Conservation (phyloP, 2,329 filamentous ascomycete genomes). For the Fusarium redolens region DNA sequence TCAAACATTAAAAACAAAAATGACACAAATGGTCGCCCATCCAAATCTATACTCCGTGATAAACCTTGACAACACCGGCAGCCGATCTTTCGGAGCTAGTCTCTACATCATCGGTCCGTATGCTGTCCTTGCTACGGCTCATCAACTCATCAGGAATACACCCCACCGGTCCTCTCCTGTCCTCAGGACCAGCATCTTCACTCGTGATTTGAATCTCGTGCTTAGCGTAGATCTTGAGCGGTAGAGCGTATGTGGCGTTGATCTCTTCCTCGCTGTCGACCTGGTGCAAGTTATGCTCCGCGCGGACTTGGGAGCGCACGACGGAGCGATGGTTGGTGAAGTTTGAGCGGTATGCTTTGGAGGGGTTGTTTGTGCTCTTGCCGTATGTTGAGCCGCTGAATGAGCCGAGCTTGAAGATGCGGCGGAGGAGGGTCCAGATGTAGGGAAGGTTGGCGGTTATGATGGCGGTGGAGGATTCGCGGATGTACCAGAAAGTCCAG, state of each 20-base stretch:
- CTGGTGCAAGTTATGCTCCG: slow-evolving; percentile 41
- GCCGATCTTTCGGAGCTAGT: slow-evolving; percentile 43
- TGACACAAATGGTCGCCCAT: not conserved
- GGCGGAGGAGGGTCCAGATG: slow-evolving; percentile 55
- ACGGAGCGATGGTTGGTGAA: slow-evolving; percentile 44
- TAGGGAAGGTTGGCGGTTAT: slow-evolving; percentile 57
- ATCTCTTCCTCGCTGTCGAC: slow-evolving; percentile 54
- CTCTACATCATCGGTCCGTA: slow-evolving; percentile 37
- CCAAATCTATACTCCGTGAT: slow-evolving; percentile 39
- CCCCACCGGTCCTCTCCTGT: slow-evolving; percentile 37
- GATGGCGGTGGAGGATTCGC: slow-evolving; percentile 57
- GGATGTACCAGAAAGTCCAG: slow-evolving; percentile 58
- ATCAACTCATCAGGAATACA: slow-evolving; percentile 33
- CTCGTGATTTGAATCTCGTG: slow-evolving; percentile 49
- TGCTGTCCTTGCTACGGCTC: slow-evolving; percentile 34
- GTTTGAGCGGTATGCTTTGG: slow-evolving; percentile 42
- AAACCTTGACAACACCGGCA: slow-evolving; percentile 44
- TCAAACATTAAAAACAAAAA: slow-evolving; percentile 11
- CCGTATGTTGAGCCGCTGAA: slow-evolving; percentile 48
- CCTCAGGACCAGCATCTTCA: slow-evolving; percentile 38
- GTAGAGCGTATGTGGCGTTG: slow-evolving; percentile 47
- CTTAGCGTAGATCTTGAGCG: slow-evolving; percentile 53
- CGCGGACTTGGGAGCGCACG: slow-evolving; percentile 34
- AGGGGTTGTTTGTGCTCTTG: slow-evolving; percentile 42
- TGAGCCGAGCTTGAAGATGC: slow-evolving; percentile 51